These are phyloP conservation scores for Pythium grandisporangium DNA, from an alignment of 352 stramenopile genomes.

Conservation along the genomic window DNA sequence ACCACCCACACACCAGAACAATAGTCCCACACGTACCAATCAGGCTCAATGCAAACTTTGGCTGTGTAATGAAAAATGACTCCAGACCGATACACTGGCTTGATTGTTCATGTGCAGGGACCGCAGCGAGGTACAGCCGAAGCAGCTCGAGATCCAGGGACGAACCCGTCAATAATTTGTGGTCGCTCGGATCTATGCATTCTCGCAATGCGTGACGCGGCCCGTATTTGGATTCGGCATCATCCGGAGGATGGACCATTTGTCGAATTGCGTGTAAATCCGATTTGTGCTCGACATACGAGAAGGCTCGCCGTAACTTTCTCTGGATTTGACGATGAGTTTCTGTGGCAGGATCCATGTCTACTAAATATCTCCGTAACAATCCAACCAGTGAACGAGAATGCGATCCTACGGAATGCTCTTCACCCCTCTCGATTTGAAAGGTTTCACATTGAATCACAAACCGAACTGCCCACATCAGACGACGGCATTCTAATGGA, in stretches of 20 bases:
- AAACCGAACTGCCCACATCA: slow-evolving; percentile 8
- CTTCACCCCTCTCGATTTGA: no score
- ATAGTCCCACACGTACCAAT: slow-evolving; percentile 1
- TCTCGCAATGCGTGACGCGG: no score
- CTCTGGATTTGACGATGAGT: no score
- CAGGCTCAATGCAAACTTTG: slow-evolving; percentile 2
- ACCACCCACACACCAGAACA: not conserved
- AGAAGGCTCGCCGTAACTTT: no score
- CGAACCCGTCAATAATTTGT: no score
- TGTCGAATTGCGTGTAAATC: no score
- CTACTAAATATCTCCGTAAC: slow-evolving; percentile 4
- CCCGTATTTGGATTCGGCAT: no score
- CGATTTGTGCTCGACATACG: no score
- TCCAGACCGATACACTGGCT: slow-evolving; percentile 3
- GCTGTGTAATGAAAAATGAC: not conserved
- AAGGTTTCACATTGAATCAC: slow-evolving; percentile 3
- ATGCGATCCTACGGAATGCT: no score
- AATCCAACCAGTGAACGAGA: slow-evolving; percentile 3
- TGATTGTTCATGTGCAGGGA: slow-evolving; percentile 2
- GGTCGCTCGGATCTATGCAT: no score
- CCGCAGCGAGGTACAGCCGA: slow-evolving; percentile 2
- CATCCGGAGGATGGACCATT: no score
- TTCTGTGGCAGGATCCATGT: slow-evolving; percentile 6
- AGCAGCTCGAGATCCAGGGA: slow-evolving; percentile 7
- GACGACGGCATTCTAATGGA: slow-evolving; percentile 2